Evolutionary conservation across 2,329 filamentous ascomycete genomes (phyloP), one percentile per base, ranked within the genome.

Genomic region (Claviceps sp.): DNA sequence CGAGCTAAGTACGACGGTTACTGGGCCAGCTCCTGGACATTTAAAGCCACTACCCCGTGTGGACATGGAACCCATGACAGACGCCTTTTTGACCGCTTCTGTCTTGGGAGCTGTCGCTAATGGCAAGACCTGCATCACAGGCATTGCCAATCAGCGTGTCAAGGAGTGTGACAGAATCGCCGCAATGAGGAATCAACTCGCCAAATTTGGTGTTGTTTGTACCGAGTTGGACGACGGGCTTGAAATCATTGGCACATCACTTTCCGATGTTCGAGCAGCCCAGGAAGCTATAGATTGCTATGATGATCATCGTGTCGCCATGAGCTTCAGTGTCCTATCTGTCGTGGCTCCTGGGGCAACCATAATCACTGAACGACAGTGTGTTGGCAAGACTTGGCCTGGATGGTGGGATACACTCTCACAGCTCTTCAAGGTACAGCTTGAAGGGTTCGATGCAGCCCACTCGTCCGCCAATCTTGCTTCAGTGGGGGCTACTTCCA

Each of bases 31-130:
- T 2, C 68, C 76, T 52, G 91, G 93, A 11, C 70, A 77, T 16
- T 72, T 98, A 41, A 82, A 82, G 59, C 84, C 87, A 0, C 72
- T 98, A 13, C 72, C 82, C 17, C 85, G 91, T 54, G 82, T 98
- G 30, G 90, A 98, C 62, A 98, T 98, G 93, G 93, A 97, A 67
- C 87, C 91, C 1, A 98, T 98, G 93, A 98, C 93, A 0, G 93
- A 98, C 68, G 93, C 93, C 48, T 98, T 98, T 74, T 76, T 98
- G 50, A 96, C 90, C 4, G 93, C 93, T 17, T 94, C 89, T 1
- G 89, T 95, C 4, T 77, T 98, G 47, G 93, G 89, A 26, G 93
- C 93, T 39, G 88, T 95, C 44, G 89, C 91, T 10, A 81, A 78
- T 14, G 88, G 87, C 2, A 82, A 82, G 49, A 98, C 93, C 0